Evolutionary conservation across 129 eudicot species (phyloP).

Genomic region (Sambucus nigra): DNA sequence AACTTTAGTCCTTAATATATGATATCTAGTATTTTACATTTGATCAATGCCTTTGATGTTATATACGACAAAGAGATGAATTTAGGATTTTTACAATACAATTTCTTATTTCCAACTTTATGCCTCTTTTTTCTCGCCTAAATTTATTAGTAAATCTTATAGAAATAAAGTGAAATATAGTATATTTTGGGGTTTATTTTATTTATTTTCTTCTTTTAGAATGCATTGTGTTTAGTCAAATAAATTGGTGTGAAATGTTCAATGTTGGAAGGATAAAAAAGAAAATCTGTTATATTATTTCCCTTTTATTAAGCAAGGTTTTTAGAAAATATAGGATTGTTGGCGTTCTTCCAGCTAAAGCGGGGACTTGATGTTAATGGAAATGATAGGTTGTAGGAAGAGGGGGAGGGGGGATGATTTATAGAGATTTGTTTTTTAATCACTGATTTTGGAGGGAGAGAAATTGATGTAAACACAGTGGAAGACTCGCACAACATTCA

Average conservation of each 20-base stretch:
- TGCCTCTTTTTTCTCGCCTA: background rate
- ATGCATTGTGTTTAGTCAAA: background rate
- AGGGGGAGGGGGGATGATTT: too few relatives aligned
- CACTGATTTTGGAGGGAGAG: too few relatives aligned
- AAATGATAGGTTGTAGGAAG: too few relatives aligned
- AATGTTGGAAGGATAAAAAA: background rate
- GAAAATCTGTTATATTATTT: background rate
- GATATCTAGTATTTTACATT: too few relatives aligned
- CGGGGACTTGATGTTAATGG: too few relatives aligned
- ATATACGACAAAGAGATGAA: background rate
- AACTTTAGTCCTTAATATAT: too few relatives aligned
- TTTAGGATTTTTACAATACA: background rate
- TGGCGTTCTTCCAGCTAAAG: too few relatives aligned
- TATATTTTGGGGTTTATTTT: background rate
- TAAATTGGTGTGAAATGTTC: background rate
- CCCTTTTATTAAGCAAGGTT: too few relatives aligned
- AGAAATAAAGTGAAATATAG: background rate
- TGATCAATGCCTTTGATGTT: background rate
- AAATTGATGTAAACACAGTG: too few relatives aligned
- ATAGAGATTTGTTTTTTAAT: too few relatives aligned
- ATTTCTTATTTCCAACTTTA: background rate
- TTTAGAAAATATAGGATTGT: too few relatives aligned
- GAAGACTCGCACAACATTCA: too few relatives aligned
- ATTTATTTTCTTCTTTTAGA: background rate
- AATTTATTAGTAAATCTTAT: background rate